phyloP scores from a whole-genome alignment of 2,329 filamentous ascomycete genomes.

The Alternaria brassicicola region DNA sequence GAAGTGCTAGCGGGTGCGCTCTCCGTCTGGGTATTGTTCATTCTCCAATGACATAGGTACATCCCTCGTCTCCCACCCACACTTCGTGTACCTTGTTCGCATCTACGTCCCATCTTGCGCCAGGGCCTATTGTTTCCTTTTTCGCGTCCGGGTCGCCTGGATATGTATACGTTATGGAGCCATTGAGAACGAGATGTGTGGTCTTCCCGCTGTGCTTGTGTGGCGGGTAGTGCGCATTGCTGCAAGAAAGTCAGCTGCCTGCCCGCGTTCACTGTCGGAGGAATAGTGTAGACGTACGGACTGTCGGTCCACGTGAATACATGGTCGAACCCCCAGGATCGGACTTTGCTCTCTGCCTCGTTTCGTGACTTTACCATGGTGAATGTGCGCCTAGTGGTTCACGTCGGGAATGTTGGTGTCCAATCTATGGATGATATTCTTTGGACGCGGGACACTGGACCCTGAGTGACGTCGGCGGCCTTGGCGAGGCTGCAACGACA shows the following conservation, averaged over 20 bases:
- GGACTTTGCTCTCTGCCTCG: slow-evolving; percentile 66
- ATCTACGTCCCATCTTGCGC: slow-evolving; percentile 70
- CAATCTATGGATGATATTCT: neutral
- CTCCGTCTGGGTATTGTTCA: slow-evolving; percentile 26
- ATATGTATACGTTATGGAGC: slow-evolving; percentile 70
- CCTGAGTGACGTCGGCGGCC: slow-evolving; percentile 24
- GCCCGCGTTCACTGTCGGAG: neutral
- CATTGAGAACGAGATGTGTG: slow-evolving; percentile 71
- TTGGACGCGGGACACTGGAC: slow-evolving; percentile 15
- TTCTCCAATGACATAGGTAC: slow-evolving; percentile 70
- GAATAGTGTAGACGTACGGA: slow-evolving; percentile 59
- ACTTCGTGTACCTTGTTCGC: slow-evolving; percentile 70
- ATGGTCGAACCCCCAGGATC: slow-evolving; percentile 70
- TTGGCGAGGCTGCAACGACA: slow-evolving; percentile 16
- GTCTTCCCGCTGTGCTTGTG: slow-evolving; percentile 69
- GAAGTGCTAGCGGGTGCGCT: too few species aligned
- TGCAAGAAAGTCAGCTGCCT: slow-evolving; percentile 44
- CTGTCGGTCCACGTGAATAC: slow-evolving; percentile 76
- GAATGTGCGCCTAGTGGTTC: neutral
- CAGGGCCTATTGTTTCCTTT: slow-evolving; percentile 65
- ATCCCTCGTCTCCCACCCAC: slow-evolving; percentile 69
- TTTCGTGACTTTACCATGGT: slow-evolving; percentile 51
- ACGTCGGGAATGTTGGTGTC: neutral
- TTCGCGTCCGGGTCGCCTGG: slow-evolving; percentile 62
- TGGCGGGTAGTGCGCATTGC: slow-evolving; percentile 71